These are phyloP conservation scores for Exophiala calicioides DNA, from an alignment of 2,329 filamentous ascomycete genomes.

Conservation along the genomic window DNA sequence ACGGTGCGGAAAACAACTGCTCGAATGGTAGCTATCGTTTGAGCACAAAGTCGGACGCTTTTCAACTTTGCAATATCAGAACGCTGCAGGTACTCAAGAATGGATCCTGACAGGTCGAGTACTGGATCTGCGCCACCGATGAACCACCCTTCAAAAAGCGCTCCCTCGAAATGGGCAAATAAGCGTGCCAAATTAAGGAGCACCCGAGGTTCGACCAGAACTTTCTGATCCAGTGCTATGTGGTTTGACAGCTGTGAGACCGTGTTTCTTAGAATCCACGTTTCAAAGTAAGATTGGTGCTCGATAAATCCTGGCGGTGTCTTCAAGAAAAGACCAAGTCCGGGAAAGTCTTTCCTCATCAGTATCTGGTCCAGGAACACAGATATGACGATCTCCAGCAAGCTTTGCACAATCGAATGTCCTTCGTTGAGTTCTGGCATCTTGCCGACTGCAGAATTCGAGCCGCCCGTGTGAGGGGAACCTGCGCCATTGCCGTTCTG, in stretches of 20 bases:
- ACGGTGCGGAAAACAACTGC: slow-evolving; percentile 76
- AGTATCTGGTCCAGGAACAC: slow-evolving; percentile 87
- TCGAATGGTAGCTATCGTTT: slow-evolving; percentile 75
- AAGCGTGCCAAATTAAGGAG: slow-evolving; percentile 85
- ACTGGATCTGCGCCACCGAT: slow-evolving; percentile 80
- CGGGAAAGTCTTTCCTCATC: slow-evolving; percentile 83
- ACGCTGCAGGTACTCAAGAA: slow-evolving; percentile 85
- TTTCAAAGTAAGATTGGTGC: slow-evolving; percentile 93
- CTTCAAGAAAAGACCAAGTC: slow-evolving; percentile 81
- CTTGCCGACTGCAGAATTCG: slow-evolving; percentile 41
- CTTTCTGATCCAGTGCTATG: slow-evolving; percentile 69
- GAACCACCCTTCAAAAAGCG: slow-evolving; percentile 95
- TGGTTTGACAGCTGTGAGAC: slow-evolving; percentile 69
- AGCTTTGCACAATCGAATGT: slow-evolving; percentile 70
- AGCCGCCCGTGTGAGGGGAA: slow-evolving; percentile 55
- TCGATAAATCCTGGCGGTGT: slow-evolving; percentile 91
- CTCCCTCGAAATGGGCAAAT: slow-evolving; percentile 77
- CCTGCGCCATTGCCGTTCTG: slow-evolving; percentile 11
- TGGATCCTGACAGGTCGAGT: slow-evolving; percentile 79
- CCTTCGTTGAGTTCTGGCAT: slow-evolving; percentile 56
- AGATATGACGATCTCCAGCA: slow-evolving; percentile 74
- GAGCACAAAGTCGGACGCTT: slow-evolving; percentile 85
- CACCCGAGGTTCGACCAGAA: slow-evolving; percentile 76
- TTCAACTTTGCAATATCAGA: slow-evolving; percentile 80
- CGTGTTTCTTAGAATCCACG: slow-evolving; percentile 76